Percentiles rank a stretch among this genome's conserved stretches.
These are phyloP conservation scores for Salisapilia sapeloensis DNA, from an alignment of 352 stramenopile species.

Conservation along the genomic window DNA sequence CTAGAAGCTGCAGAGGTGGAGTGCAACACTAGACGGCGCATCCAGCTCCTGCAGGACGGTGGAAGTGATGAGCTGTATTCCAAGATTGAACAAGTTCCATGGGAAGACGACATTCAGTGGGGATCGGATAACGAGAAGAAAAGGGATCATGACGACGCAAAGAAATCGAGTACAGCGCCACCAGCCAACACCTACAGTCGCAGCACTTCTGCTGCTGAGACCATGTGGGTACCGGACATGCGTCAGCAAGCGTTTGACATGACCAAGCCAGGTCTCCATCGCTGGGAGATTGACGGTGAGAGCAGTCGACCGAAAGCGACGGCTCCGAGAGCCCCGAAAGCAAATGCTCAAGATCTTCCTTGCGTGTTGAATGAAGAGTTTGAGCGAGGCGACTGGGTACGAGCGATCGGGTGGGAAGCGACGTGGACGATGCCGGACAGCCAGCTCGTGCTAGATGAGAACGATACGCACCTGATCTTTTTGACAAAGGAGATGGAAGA, in stretches of 20 bases:
- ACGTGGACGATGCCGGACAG: conserved; percentile 67
- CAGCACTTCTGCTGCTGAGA: conserved; percentile 5
- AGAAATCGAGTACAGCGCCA: conserved; percentile 33
- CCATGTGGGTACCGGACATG: conserved; percentile 11
- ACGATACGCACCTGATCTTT: conserved; percentile 64
- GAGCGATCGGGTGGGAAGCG: conserved; percentile 62
- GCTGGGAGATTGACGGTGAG: conserved; percentile 37
- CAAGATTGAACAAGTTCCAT: conserved; percentile 64
- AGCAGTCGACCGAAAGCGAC: conserved; percentile 1
- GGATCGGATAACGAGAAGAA: conserved; percentile 28
- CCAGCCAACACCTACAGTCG: no score
- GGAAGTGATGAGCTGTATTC: conserved; percentile 48
- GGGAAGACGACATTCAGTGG: conserved; percentile 75
- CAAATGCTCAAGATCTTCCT: conserved; percentile 5
- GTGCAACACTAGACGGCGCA: conserved; percentile 4
- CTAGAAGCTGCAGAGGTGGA: conserved; percentile 10
- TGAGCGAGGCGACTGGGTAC: conserved; percentile 49
- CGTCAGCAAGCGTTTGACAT: conserved; percentile 39
- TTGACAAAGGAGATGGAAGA: conserved; percentile 65
- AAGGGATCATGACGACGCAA: conserved; percentile 5
- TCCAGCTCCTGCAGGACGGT: conserved; percentile 6
- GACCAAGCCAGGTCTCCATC: conserved; percentile 53
- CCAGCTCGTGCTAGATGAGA: conserved; percentile 69
- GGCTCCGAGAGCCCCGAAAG: neutral
- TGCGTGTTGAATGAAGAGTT: conserved; percentile 57